Base-by-base conservation (phyloP, 768 basidiomycete species). In the Hericium coralloides region DNA sequence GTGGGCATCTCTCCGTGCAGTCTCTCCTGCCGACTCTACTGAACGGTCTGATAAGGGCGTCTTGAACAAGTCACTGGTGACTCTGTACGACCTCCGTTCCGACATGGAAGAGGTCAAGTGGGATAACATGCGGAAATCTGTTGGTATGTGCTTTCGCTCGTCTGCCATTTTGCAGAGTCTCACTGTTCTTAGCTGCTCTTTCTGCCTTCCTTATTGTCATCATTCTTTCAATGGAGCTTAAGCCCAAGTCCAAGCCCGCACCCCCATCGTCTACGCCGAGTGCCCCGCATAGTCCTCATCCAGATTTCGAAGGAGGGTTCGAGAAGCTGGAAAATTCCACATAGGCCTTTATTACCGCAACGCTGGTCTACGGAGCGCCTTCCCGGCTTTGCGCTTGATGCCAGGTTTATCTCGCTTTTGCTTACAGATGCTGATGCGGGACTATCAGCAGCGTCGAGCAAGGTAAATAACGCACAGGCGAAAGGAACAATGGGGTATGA, bases 51-150 rank as follows among this genome's bases (percentile, higher is more conserved):
- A 15, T 49, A 14, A 92, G 90, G 87, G 86, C 67, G 68, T 92
- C 18, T 70, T 89, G 58, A 91, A 89, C 68, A 87, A 85, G 64
- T 78, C 84, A 23, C 76, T 91, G 53, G 81, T 92, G 51, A 77
- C 71, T 51, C 72, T 92, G 49, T 88, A 89, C 58, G 91, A 92
- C 64, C 76, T 92, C 48, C 81, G 89, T 14, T 87, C 90, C 1
- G 80, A 79, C 53, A 85, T 92, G 55, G 91, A 93, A 67, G 89
- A 91, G 64, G 84, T 87, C 36, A 89, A 85, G 66, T 93, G 92
- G 91, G 81, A 90, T 63, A 93, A 90, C 59, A 90, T 92, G 83
- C 83, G 89, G 52, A 82, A 83, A 57, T 84, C 88, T 55, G 89
- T 93, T 55, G 73, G 89, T 88, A 63, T 69, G 83, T 79, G 23